phyloP scores from a whole-genome alignment of 1,139 yeast species.

The Taphrina deformans region DNA sequence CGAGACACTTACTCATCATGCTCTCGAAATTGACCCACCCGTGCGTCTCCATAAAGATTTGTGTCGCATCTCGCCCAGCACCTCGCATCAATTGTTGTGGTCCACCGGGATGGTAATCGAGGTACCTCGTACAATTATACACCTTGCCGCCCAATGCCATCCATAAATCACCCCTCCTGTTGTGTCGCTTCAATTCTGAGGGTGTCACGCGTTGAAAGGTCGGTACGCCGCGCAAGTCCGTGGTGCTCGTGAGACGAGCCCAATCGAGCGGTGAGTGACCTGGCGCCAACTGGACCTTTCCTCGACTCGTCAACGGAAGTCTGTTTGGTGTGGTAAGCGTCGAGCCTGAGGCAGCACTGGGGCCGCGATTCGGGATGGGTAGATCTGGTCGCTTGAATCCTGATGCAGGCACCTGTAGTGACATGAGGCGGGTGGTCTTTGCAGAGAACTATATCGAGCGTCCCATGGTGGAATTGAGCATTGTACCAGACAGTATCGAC shows the following conservation, averaged over 20 bases:
- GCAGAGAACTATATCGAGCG: no score
- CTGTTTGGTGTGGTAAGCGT: not conserved
- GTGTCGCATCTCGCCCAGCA: conserved; percentile 84
- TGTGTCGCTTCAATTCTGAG: conserved; percentile 64
- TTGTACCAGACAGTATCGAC: no score
- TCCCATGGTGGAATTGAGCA: no score
- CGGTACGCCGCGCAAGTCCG: conserved; percentile 43
- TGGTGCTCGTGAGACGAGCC: conserved; percentile 62
- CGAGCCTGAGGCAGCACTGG: not conserved
- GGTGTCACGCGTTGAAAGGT: conserved; percentile 54
- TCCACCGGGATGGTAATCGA: conserved; percentile 93
- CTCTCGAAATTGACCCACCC: conserved; percentile 63
- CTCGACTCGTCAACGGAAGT: conserved; percentile 38
- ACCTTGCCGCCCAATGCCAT: conserved; percentile 77
- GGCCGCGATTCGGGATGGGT: conserved; percentile 7
- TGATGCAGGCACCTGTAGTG: not conserved
- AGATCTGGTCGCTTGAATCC: conserved; percentile 15
- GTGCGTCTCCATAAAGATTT: conserved; percentile 54
- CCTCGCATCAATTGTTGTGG: conserved; percentile 70
- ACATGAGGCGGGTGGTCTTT: no score
- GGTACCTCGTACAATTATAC: conserved; percentile 77
- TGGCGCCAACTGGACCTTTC: conserved; percentile 65
- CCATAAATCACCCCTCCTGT: conserved; percentile 72
- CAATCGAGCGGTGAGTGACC: conserved; percentile 87
- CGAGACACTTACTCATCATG: conserved; percentile 71